These are phyloP conservation scores for Diaporthe aspalathi DNA, from an alignment of 2,329 filamentous ascomycete species.

Conservation along the genomic window DNA sequence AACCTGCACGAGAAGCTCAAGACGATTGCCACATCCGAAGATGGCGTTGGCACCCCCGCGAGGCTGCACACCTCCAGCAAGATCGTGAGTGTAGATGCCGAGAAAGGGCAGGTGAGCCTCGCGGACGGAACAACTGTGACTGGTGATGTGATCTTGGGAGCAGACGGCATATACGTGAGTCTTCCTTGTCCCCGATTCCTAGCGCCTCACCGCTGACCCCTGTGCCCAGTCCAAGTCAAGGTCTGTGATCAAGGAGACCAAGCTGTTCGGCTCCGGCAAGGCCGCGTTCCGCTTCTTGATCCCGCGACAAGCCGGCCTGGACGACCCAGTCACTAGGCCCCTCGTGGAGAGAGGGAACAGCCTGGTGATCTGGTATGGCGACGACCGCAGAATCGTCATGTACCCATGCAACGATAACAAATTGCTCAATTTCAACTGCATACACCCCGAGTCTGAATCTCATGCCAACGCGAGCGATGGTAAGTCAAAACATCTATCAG, in stretches of 20 bases:
- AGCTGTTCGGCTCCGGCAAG: conserved; percentile 60
- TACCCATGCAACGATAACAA: conserved; percentile 60
- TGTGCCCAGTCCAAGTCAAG: conserved; percentile 47
- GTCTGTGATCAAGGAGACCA: conserved; percentile 43
- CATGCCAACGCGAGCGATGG: conserved; percentile 48
- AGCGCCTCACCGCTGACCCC: neutral
- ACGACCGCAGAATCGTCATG: conserved; percentile 57
- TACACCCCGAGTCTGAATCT: conserved; percentile 60
- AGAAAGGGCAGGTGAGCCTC: conserved; percentile 54
- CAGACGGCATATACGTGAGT: conserved; percentile 61
- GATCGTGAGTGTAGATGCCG: conserved; percentile 56
- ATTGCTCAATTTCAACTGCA: conserved; percentile 61
- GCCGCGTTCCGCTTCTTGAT: conserved; percentile 69
- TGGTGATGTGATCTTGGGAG: conserved; percentile 64
- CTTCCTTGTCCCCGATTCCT: accelerated
- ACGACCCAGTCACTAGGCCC: conserved; percentile 50
- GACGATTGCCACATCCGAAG: conserved; percentile 52
- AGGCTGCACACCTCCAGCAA: conserved; percentile 54
- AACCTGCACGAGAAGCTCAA: conserved; percentile 65
- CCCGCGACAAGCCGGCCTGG: conserved; percentile 47
- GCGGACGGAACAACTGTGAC: conserved; percentile 54
- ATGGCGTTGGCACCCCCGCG: conserved; percentile 49
- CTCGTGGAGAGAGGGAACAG: conserved; percentile 47
- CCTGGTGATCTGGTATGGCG: conserved; percentile 54
- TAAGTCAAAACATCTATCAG: conserved; percentile 39